Evolutionary conservation across 805 yeast genomes (phyloP), one percentile per base, ranked within the genome.

Genomic region (Metschnikowia picachoensis): DNA sequence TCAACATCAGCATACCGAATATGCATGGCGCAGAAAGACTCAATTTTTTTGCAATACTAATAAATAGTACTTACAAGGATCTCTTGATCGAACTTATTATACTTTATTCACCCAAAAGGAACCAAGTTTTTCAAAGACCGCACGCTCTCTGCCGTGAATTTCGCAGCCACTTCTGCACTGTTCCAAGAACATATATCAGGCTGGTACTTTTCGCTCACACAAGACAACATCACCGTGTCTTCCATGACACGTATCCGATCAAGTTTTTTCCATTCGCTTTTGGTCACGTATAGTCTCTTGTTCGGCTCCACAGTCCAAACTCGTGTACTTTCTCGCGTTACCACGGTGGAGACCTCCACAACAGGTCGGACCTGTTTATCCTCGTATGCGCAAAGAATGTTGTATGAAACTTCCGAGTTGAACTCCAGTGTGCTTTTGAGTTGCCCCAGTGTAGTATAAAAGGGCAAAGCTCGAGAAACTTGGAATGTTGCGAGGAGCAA

Each of bases 161-260:
- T 20, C 25, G 25, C 25, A 20, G 25, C 25, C 25, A 20, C 25
- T 20, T 44, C 39, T 7, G 9, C 44, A 14, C 39, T 47, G 9
- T 50, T 16, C 56, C 54, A 48, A 12, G 33, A 35, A 37, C 58
- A 55, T 2, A 55, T 39, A 9, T 47, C 44, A 1, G 51, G 38
- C 15, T 40, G 49, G 29, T 48, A 41, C 25, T 17, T 28, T 37
- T 55, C 58, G 9, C 53, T 48, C 8, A 55, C 36, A 40, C 58
- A 55, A 3, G 55, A 33, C 13, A 51, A 20, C 34, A 47, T 27
- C 7, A 48, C 30, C 12, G 52, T 32, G 17, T 48, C 43, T 20
- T 43, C 53, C n/a, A 48, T 15, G 8, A 55, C 32, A 11, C 37
- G 42, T 14, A 32, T 46, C 9, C 40, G 43, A 17, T 35, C 41